phyloP scores from a whole-genome alignment of 306 rosid species.

The Medicago arabica region DNA sequence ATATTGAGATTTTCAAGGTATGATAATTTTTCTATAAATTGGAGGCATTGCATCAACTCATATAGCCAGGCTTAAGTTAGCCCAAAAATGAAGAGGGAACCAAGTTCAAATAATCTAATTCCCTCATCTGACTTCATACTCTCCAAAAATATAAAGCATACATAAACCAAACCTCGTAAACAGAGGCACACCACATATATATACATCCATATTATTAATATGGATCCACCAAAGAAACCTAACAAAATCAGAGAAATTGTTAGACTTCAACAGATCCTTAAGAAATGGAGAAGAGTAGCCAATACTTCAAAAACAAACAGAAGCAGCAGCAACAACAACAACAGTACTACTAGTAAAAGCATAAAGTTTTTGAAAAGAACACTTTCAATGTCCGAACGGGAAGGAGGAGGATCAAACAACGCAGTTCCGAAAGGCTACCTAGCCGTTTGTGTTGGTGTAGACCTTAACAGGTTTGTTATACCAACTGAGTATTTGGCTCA shows the following conservation, averaged over 20 bases:
- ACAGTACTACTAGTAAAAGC: slow-evolving; percentile 54
- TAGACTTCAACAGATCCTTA: slow-evolving; percentile 90
- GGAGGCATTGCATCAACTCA: slow-evolving; percentile 37
- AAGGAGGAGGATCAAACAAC: slow-evolving; percentile 39
- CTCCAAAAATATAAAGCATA: background rate
- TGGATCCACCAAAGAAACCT: slow-evolving; percentile 78
- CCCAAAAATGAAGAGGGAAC: slow-evolving; percentile 18
- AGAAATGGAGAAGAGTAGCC: slow-evolving; percentile 91
- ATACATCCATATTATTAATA: slow-evolving; percentile 29
- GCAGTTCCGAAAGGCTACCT: slow-evolving; percentile 84
- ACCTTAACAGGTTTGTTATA: slow-evolving; percentile 72
- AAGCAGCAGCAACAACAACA: slow-evolving; percentile 8
- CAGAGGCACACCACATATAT: background rate
- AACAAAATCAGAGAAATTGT: slow-evolving; percentile 92
- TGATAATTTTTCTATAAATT: slow-evolving; percentile 55
- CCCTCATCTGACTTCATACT: slow-evolving; percentile 4
- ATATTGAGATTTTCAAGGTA: slow-evolving; percentile 22
- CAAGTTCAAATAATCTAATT: slow-evolving; percentile 8
- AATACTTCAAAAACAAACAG: slow-evolving; percentile 59
- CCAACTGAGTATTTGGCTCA: slow-evolving; percentile 77
- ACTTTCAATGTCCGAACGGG: slow-evolving; percentile 63
- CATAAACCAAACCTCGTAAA: slow-evolving; percentile 18
- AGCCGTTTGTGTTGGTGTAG: slow-evolving; percentile 84
- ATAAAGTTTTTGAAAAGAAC: slow-evolving; percentile 76
- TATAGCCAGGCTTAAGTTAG: slow-evolving; percentile 33